phyloP scores from a whole-genome alignment of 2,329 filamentous ascomycete genomes.

The Aureobasidium sp. region DNA sequence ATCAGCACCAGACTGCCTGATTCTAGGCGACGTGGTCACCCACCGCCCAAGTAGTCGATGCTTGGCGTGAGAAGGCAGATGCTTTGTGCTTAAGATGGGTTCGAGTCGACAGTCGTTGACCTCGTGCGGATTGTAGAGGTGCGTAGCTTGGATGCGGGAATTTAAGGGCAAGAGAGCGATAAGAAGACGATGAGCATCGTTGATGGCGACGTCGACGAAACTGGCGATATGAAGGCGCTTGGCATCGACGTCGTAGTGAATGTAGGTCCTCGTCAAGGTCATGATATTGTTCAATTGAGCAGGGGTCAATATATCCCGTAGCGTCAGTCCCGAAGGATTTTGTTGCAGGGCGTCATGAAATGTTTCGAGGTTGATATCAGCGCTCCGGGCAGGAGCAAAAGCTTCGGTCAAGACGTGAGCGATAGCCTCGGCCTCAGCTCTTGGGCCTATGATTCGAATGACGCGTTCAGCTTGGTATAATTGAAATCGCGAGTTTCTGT shows the following conservation, averaged over 20 bases:
- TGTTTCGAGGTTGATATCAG: background rate
- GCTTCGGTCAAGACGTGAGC: constrained; percentile 8
- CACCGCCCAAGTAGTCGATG: background rate
- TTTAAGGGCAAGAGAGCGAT: background rate
- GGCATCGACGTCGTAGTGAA: background rate
- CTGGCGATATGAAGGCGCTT: constrained; percentile 13
- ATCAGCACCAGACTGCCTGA: background rate
- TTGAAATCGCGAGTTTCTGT: constrained; percentile 12
- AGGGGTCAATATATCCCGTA: background rate
- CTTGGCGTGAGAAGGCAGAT: background rate
- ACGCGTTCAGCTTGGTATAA: constrained; percentile 10
- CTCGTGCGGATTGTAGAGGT: background rate
- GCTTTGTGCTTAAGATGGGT: background rate
- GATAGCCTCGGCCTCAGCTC: constrained; percentile 16
- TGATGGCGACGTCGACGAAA: constrained; percentile 8
- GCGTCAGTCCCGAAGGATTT: background rate
- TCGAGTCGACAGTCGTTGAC: background rate
- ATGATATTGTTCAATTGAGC: background rate
- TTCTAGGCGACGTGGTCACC: background rate
- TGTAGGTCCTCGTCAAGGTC: constrained; percentile 12
- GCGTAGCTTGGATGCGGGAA: background rate
- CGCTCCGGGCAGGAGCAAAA: background rate
- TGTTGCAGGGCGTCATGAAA: background rate
- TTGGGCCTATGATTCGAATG: constrained; percentile 16
- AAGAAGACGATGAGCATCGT: constrained; percentile 16